A percentile compares a stretch with the other conserved stretches of the same genome.
phyloP scores from a whole-genome alignment of 768 basidiomycete species.

The Tricholoma matsutake region DNA sequence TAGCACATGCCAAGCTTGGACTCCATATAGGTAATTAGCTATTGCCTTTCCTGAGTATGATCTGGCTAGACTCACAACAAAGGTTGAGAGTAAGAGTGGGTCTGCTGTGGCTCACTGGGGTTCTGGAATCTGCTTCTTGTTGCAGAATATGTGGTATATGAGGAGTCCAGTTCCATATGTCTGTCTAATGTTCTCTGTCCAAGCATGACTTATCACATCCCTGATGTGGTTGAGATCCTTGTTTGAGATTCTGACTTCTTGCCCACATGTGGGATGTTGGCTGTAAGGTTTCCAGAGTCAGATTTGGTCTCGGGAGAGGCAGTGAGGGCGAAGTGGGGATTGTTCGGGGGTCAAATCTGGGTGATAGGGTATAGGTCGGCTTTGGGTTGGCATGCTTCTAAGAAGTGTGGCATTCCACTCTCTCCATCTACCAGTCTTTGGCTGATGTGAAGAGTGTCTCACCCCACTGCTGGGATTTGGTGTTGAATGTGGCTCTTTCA shows the following conservation, averaged over 20 bases:
- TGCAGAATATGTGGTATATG: constrained; percentile 38
- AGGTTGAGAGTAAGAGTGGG: constrained; percentile 23
- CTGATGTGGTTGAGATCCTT: constrained; percentile 11
- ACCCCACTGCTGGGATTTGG: not conserved
- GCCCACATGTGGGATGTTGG: constrained; percentile 9
- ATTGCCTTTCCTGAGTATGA: too few species aligned
- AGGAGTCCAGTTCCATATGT: too few species aligned
- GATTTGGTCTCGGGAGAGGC: constrained; percentile 22
- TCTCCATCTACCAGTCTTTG: not conserved
- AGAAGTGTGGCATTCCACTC: not conserved
- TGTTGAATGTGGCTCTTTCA: not conserved
- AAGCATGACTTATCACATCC: too few species aligned
- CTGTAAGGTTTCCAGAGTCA: constrained; percentile 25
- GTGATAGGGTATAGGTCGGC: too few species aligned
- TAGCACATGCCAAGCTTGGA: constrained; percentile 46
- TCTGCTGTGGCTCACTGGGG: constrained; percentile 23
- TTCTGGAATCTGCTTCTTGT: constrained; percentile 29
- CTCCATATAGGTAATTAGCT: constrained; percentile 34
- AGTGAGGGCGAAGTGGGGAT: constrained; percentile 23
- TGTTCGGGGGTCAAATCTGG: not conserved
- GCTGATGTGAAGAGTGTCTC: not conserved
- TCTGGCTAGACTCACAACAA: constrained; percentile 30
- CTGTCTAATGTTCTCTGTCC: too few species aligned
- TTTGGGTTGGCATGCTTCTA: not conserved
- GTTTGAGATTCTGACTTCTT: not conserved